Conservation (phyloP, 2,329 filamentous ascomycete genomes). For the Aspergillus thermomutatus region DNA sequence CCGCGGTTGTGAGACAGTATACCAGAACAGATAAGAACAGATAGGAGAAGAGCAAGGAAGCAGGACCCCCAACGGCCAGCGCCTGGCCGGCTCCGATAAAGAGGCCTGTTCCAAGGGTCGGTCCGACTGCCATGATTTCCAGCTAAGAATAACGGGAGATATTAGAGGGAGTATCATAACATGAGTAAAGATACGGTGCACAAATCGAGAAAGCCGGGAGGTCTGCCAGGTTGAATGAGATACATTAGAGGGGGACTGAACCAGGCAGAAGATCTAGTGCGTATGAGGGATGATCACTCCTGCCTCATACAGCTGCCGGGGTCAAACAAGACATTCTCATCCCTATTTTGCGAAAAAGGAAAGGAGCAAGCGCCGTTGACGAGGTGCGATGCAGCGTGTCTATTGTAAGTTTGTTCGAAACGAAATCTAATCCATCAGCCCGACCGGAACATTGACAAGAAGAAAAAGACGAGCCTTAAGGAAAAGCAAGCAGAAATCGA, state of each 20-base stretch:
- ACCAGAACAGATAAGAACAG: slow-evolving; percentile 46
- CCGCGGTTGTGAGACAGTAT: slow-evolving; percentile 47
- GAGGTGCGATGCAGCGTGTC: not conserved
- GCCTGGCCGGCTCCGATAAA: slow-evolving; percentile 55
- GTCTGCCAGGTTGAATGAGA: not conserved
- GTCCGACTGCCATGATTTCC: slow-evolving; percentile 55
- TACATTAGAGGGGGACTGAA: not conserved
- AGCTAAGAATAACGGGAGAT: slow-evolving; percentile 26
- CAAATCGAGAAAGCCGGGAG: not conserved
- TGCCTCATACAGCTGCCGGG: not conserved
- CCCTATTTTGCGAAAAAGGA: not conserved
- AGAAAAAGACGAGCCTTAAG: not conserved
- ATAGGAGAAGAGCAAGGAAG: slow-evolving; percentile 52
- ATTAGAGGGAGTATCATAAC: not conserved
- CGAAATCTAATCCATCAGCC: not conserved
- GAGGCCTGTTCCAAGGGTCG: slow-evolving; percentile 55
- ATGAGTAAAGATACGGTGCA: not conserved
- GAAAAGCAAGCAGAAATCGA: slow-evolving; percentile 2
- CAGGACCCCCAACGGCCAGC: slow-evolving; percentile 51
- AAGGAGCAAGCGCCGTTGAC: not conserved
- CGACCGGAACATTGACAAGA: not conserved
- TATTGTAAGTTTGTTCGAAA: not conserved
- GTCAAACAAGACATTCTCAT: not conserved
- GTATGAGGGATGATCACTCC: not conserved
- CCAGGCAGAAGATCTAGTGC: not conserved